Evolutionary conservation across 2,329 filamentous ascomycete genomes (phyloP).

Genomic region (Niveomyces coronatus): DNA sequence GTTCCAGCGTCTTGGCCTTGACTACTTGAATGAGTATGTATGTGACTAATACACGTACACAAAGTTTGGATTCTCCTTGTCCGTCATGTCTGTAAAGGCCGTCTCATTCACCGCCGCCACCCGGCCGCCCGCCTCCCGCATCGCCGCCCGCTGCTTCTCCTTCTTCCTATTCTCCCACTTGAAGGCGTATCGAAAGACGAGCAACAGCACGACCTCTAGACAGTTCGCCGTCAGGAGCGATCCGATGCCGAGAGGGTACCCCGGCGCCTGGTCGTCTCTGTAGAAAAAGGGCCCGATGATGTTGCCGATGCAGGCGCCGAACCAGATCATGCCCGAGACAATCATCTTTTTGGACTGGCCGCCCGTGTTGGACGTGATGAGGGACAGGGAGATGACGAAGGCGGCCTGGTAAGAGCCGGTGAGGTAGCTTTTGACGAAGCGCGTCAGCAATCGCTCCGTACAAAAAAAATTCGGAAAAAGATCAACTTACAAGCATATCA

Average conservation of each 20-base stretch:
- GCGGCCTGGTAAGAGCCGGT: conserved; percentile 30
- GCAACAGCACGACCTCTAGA: conserved; percentile 27
- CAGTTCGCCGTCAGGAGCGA: conserved; percentile 31
- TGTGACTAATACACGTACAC: conserved; percentile 25
- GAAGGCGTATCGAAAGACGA: conserved; percentile 28
- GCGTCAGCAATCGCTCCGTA: neutral
- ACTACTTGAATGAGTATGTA: too few species aligned
- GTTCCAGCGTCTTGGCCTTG: too few species aligned
- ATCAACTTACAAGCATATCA: conserved; percentile 40
- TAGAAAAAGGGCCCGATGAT: conserved; percentile 56
- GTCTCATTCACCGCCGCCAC: conserved; percentile 25
- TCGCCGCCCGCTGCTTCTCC: conserved; percentile 22
- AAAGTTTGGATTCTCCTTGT: conserved; percentile 33
- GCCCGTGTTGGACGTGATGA: conserved; percentile 39
- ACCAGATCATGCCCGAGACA: conserved; percentile 50
- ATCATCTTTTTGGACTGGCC: conserved; percentile 55
- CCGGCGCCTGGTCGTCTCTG: conserved; percentile 37
- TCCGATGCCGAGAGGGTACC: conserved; percentile 29
- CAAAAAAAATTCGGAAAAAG: neutral
- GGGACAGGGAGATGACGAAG: conserved; percentile 30
- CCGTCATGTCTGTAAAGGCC: conserved; percentile 31
- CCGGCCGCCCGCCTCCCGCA: conserved; percentile 17
- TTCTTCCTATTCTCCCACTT: conserved; percentile 30
- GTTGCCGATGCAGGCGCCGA: conserved; percentile 51
- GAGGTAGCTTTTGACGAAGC: conserved; percentile 17